Base-by-base conservation (phyloP, 2,329 filamentous ascomycete species). In the Paracorniculantispora psalliotae region DNA sequence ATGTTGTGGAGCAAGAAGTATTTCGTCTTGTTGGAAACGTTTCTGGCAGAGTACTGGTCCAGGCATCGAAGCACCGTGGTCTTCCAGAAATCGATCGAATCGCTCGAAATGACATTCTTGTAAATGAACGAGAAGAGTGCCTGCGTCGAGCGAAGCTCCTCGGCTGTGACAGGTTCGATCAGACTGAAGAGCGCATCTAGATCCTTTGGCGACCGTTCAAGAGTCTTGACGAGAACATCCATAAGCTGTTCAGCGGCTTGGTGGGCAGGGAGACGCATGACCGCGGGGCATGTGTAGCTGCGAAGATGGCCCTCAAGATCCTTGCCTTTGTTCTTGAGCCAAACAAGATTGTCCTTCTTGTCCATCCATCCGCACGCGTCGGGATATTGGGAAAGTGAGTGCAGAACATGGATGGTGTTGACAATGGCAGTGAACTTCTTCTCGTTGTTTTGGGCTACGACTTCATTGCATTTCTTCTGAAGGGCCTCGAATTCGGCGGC, bases 171-270 rank as follows among this genome's bases (percentile, higher is more conserved):
- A 0, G 87, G 87, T 64, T 96, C 91, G 41, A 97, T 85, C 26
- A 97, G 75, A 61, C 86, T 85, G 66, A 97, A 94, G 43, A 99
- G 82, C 63, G 90, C 86, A 66, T 97, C 92, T 21, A 94, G 72
- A 64, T 96, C 90, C 64, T 85, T 84, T 0, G 89, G 86, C 49
- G 89, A 87, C 59, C 88, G 82, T 59, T 86, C 81, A 21, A 99
- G 78, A 61, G 94, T 91, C 61, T 86, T 88, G 5, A 91, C 91
- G 67, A 97, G 86, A 57, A 97, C 88, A 19, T 83, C 78, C 83
- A 96, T 92, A 61, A 96, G 77, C 68, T 96, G 91, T 65, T 97
- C 91, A 4, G 89, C 88, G 30, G 91, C 90, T 74, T 99, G 94
- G 65, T 96, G 89, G 7, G 91, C 91, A 6, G 92, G 88, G 37